Conservation (phyloP, 495 filamentous ascomycete species). For the Neurospora sublineolata region DNA sequence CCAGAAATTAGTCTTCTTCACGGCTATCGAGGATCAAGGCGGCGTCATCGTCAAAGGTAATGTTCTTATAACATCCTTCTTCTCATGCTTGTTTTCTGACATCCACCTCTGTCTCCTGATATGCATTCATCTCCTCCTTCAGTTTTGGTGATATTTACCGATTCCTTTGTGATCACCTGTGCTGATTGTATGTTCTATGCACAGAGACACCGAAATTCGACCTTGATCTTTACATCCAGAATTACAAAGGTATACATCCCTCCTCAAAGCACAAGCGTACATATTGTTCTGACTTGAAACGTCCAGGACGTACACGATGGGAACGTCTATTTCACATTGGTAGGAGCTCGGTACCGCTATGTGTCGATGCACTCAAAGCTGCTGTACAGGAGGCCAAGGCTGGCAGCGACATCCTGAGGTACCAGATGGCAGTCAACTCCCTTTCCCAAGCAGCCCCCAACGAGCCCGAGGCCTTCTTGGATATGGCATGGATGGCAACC, state of each 20-base stretch:
- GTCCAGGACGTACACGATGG: conserved; percentile 56
- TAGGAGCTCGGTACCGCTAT: conserved; percentile 60
- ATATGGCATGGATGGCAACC: conserved; percentile 58
- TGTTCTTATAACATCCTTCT: neutral
- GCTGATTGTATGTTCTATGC: neutral
- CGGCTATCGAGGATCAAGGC: conserved; percentile 32
- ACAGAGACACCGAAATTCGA: conserved; percentile 85
- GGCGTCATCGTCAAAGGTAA: conserved; percentile 36
- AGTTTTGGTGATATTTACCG: neutral
- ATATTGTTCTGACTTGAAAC: neutral
- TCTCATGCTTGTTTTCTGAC: neutral
- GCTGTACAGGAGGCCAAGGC: conserved; percentile 67
- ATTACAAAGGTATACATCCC: conserved; percentile 61
- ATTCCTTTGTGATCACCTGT: neutral
- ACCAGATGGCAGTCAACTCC: conserved; percentile 54
- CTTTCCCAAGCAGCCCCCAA: conserved; percentile 50
- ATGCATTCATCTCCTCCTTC: neutral
- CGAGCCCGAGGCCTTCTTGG: conserved; percentile 55
- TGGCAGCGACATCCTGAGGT: conserved; percentile 61
- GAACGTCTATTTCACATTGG: conserved; percentile 76
- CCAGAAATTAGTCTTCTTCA: conserved; percentile 30
- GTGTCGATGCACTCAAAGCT: conserved; percentile 67
- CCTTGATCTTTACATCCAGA: conserved; percentile 81
- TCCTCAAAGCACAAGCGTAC: neutral
- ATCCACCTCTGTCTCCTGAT: neutral